Conservation (phyloP, 345 rosid species). For the Ailanthus altissimus region DNA sequence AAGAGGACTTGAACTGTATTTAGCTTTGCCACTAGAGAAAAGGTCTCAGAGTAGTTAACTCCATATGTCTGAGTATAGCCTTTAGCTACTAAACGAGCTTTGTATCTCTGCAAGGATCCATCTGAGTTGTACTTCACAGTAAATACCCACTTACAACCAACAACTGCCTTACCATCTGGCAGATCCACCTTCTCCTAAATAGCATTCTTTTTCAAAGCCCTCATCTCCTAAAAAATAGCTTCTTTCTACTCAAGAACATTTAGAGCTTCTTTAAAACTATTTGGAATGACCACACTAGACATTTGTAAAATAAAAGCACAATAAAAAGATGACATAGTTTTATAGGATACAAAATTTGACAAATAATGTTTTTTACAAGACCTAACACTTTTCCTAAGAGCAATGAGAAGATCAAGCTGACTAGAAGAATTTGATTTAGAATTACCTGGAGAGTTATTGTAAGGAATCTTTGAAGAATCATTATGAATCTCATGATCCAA, state of each 20-base stretch:
- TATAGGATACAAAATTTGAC: no score
- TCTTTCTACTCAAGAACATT: background rate
- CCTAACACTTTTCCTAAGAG: no score
- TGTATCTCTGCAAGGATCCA: no score
- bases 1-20: background rate
- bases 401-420: no score
- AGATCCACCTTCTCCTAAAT: background rate
- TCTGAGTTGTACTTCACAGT: background rate
- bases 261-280: background rate
- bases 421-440: no score
- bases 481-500: no score
- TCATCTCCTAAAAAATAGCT: background rate
- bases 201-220: background rate
- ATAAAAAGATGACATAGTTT: no score
- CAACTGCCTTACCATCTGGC: background rate
- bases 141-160: background rate
- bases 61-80: background rate
- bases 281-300: background rate
- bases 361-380: no score
- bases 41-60: background rate
- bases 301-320: no score
- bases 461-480: no score
- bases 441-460: no score
- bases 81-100: background rate
- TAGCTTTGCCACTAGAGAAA: background rate